Evolutionary conservation across 2,329 filamentous ascomycete genomes (phyloP), one percentile per base, ranked within the genome.

Genomic region (Penicillium capsulatum): DNA sequence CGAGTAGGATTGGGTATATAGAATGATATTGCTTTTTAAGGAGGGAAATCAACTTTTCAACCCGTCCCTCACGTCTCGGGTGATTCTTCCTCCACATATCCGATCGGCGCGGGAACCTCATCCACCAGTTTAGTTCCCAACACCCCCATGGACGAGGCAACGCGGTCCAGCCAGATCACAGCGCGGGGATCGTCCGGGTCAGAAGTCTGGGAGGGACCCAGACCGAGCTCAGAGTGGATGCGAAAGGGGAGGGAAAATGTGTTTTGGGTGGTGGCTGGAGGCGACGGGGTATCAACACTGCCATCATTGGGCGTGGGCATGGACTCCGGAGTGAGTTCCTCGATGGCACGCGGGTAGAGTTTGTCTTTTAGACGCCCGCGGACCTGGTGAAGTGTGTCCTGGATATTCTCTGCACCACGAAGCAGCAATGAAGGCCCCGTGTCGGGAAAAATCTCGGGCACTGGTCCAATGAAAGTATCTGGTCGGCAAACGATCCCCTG

Each of bases 71-170:
- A 28, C 2, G 14, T 27, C 3, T 41, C 34, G 19, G 19, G 19
- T 22, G 5, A 22, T 22, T 22, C 19, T 13, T 44, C 47, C 19
- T 36, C 42, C 13, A 31, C 16, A 15, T 13, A 30, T 16, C 14
- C 30, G 3, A 32, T 7, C 7, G 29, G 11, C 3, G 20, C 16
- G 7, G 34, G 39, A 11, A 37, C 20, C 1, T 32, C 36, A 13
- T 38, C n/a, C 15, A 61, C 43, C 11, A 61, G 39, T 14, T 41
- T 51, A 4, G 51, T 47, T 3, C 57, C 56, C n/a, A 60, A 20
- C 36, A 59, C 53, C n/a, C 59, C 59, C 57, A 61, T 58, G 10
- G 57, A 60, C 9, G 59, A 61, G 13, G 58, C 59, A 20, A 61
- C 48, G 3, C 57, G 58, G 31, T 61, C 59, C 36, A 61, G 37